phyloP scores from a whole-genome alignment of 441 rosid genomes.

The Populus hybrid region DNA sequence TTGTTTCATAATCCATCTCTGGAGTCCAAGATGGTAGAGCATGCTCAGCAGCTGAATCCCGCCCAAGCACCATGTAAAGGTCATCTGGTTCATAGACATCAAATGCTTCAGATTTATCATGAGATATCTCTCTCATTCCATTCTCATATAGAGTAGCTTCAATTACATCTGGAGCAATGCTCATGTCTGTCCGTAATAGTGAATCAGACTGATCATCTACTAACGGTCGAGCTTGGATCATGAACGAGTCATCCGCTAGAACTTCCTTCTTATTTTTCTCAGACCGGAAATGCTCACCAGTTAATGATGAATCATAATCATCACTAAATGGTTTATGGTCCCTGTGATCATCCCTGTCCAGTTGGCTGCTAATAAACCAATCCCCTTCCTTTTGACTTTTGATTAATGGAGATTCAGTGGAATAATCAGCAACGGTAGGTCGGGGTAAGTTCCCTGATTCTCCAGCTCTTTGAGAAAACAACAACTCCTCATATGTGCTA shows the following conservation, averaged over 20 bases:
- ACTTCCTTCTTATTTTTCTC: slow-evolving; percentile 47
- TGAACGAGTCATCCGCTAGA: slow-evolving; percentile 75
- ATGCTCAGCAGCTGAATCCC: slow-evolving; percentile 50
- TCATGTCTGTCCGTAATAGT: slow-evolving; percentile 49
- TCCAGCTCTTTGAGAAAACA: slow-evolving; percentile 39
- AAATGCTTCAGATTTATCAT: slow-evolving; percentile 23
- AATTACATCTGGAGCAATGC: slow-evolving; percentile 57
- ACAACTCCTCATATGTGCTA: slow-evolving; percentile 35
- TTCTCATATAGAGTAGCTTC: slow-evolving; percentile 43
- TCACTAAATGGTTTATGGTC: slow-evolving; percentile 46
- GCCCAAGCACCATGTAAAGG: slow-evolving; percentile 83
- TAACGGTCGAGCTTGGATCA: slow-evolving; percentile 55
- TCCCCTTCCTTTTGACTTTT: slow-evolving; percentile 60
- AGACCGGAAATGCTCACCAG: slow-evolving; percentile 20
- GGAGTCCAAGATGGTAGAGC: slow-evolving; percentile 61
- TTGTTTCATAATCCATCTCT: slow-evolving; percentile 58
- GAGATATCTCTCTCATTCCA: slow-evolving; percentile 29
- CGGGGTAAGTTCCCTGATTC: slow-evolving; percentile 28
- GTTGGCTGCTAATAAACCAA: slow-evolving; percentile 54
- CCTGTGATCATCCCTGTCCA: slow-evolving; percentile 34
- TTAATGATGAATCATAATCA: slow-evolving; percentile 34
- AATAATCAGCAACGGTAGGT: slow-evolving; percentile 33
- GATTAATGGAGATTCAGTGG: slow-evolving; percentile 39
- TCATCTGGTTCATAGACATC: slow-evolving; percentile 72
- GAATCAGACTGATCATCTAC: slow-evolving; percentile 44